These are phyloP conservation scores for Haematococcus lacustris DNA, from an alignment of 139 green algal genomes.

Conservation along the genomic window DNA sequence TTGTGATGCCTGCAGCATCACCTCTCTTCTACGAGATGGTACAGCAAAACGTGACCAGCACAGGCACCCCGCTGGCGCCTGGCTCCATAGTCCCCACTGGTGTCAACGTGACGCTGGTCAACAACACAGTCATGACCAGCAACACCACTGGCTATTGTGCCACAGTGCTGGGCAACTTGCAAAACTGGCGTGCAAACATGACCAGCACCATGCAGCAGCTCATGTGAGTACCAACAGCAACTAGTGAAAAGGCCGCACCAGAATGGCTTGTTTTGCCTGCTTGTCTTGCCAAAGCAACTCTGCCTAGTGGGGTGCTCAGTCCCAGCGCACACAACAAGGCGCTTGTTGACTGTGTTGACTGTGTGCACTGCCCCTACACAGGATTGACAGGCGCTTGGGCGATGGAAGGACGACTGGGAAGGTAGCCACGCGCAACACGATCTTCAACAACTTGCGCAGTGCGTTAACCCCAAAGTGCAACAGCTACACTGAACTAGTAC, in stretches of 20 bases:
- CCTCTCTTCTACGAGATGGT: conserved; percentile 1
- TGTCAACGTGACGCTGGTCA: conserved; percentile 6
- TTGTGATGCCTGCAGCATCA: background rate
- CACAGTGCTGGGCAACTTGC: background rate
- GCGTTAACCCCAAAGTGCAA: background rate
- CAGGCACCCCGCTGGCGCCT: background rate
- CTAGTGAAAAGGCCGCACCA: too few relatives aligned
- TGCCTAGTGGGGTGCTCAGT: too few relatives aligned
- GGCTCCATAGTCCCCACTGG: conserved; percentile 9
- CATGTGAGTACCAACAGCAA: too few relatives aligned
- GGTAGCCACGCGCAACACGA: conserved; percentile 20
- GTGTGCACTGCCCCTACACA: too few relatives aligned
- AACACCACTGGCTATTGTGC: conserved; percentile 1
- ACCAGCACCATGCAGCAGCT: conserved; percentile 14
- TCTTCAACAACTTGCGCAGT: background rate
- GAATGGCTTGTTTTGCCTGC: too few relatives aligned
- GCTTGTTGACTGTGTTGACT: too few relatives aligned
- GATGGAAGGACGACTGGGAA: conserved; percentile 36
- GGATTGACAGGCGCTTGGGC: conserved; percentile 28
- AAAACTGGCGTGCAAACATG: background rate
- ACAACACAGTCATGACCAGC: background rate
- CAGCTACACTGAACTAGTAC: background rate
- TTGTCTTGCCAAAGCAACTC: too few relatives aligned
- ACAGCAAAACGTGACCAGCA: background rate
- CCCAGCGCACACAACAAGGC: too few relatives aligned